Evolutionary conservation across 441 rosid species (phyloP), one percentile per base, ranked within the genome.

Genomic region (Euphorbia corollata): DNA sequence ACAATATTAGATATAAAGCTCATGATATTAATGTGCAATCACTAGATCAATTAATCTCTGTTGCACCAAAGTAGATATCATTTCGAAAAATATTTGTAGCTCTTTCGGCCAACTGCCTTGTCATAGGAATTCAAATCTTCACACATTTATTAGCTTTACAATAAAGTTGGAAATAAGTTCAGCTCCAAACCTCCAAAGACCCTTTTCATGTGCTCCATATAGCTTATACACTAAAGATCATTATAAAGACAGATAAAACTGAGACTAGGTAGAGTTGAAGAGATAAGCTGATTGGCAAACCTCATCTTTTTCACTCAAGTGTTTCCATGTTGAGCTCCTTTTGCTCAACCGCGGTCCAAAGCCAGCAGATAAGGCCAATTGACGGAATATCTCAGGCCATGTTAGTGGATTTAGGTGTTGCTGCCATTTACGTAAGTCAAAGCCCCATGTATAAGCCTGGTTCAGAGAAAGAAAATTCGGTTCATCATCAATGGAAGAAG

Each of bases 401-500:
- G 98, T 90, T 67, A 91, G 53, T 72, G 86, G 86, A 74, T 84
- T 89, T 78, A 96, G 80, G 82, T 86, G 92, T 64, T 67, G 84
- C 76, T 92, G 96, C 99, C 99, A 96, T 76, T 84, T 87, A 72
- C 86, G 86, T 64, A 96, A 86, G 78, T 96, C 98, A 77, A 96
- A 96, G 62, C 99, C 99, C 99, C 99, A 96, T 61, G 81, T 72
- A 83, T 96, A 92, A 32, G 98, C 98, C 99, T 96, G 78, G 68
- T 39, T 73, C 69, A 71, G n/a, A 36, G 67, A 64, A 72, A 64
- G 8, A 64, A 72, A 73, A 38, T 36, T 47, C n/a, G 19, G 30
- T 47, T 54, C 65, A 77, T 71, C 71, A 68, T 65, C 70, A 76
- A 68, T 19, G 43, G 18, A 53, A 59, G 23, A 63, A 74, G 36